Conservation (phyloP, 495 filamentous ascomycete genomes). For the Penicillium angulare region DNA sequence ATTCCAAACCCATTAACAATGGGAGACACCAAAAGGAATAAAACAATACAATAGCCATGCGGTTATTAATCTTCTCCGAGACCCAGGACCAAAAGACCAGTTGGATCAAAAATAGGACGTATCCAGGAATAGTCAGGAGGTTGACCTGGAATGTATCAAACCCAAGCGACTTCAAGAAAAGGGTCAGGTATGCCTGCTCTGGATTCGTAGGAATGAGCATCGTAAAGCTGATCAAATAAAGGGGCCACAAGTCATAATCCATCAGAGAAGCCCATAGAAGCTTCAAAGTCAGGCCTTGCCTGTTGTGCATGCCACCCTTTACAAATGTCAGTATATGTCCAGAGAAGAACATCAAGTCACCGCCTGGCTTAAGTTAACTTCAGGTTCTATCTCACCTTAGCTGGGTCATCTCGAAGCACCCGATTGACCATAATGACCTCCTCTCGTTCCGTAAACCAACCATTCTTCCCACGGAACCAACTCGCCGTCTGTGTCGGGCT, state of each 20-base stretch:
- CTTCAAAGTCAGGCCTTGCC: slow-evolving; percentile 58
- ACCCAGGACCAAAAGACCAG: slow-evolving; percentile 55
- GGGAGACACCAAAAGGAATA: slow-evolving; percentile 60
- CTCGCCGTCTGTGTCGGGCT: slow-evolving; percentile 49
- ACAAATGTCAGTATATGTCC: not conserved
- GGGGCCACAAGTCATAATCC: slow-evolving; percentile 72
- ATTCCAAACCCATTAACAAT: slow-evolving; percentile 23
- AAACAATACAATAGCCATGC: slow-evolving; percentile 33
- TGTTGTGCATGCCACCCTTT: slow-evolving; percentile 54
- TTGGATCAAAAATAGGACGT: slow-evolving; percentile 8
- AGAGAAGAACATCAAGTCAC: too few relatives aligned
- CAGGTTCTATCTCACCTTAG: slow-evolving; percentile 47
- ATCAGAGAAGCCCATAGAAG: slow-evolving; percentile 56
- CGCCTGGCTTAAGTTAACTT: too few relatives aligned
- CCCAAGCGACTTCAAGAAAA: slow-evolving; percentile 57
- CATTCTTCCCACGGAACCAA: slow-evolving; percentile 51
- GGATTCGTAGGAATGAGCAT: slow-evolving; percentile 56
- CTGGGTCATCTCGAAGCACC: slow-evolving; percentile 61
- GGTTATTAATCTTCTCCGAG: slow-evolving; percentile 55
- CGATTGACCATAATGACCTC: slow-evolving; percentile 61
- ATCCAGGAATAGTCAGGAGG: slow-evolving; percentile 60
- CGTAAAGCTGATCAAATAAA: slow-evolving; percentile 62
- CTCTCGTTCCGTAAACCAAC: slow-evolving; percentile 63
- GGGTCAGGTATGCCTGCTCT: slow-evolving; percentile 57
- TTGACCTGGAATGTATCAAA: slow-evolving; percentile 69